Conservation (phyloP, 2,329 filamentous ascomycete genomes). For the Trichoderma pleuroti region DNA sequence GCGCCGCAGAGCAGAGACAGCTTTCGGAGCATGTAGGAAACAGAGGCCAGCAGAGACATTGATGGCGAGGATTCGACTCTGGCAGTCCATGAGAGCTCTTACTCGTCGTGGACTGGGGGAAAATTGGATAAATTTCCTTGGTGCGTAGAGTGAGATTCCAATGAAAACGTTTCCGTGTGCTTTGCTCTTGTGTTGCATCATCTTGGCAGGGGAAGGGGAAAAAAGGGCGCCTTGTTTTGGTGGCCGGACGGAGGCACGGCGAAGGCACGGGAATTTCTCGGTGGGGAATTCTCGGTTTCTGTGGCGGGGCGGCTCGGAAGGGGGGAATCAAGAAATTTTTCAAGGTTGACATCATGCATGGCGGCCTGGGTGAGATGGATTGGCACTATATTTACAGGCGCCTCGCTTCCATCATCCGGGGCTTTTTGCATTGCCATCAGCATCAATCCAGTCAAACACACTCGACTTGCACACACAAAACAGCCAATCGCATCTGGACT, state of each 20-base stretch:
- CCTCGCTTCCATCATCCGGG: background rate
- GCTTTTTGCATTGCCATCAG: background rate
- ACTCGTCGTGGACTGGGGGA: background rate
- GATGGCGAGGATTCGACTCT: background rate
- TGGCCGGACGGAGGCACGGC: background rate
- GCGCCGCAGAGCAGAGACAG: background rate
- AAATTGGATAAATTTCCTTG: background rate
- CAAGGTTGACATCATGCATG: conserved; percentile 19
- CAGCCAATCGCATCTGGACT: background rate
- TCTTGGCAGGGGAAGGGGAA: background rate
- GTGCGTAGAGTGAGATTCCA: background rate
- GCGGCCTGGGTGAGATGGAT: background rate
- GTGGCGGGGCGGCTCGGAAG: conserved; percentile 19
- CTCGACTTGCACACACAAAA: background rate
- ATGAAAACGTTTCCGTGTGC: background rate
- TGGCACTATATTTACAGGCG: conserved; percentile 12
- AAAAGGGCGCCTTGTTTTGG: background rate
- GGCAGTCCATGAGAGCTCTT: background rate
- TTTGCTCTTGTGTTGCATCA: background rate
- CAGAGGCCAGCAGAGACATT: background rate
- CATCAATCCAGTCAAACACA: background rate
- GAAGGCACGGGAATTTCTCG: conserved; percentile 17
- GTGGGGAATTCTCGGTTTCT: conserved; percentile 18
- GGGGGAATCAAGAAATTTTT: background rate
- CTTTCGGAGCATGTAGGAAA: conserved; percentile 2